These are phyloP conservation scores for Fusarium transvaalense DNA, from an alignment of 2,329 filamentous ascomycete species.

Conservation along the genomic window DNA sequence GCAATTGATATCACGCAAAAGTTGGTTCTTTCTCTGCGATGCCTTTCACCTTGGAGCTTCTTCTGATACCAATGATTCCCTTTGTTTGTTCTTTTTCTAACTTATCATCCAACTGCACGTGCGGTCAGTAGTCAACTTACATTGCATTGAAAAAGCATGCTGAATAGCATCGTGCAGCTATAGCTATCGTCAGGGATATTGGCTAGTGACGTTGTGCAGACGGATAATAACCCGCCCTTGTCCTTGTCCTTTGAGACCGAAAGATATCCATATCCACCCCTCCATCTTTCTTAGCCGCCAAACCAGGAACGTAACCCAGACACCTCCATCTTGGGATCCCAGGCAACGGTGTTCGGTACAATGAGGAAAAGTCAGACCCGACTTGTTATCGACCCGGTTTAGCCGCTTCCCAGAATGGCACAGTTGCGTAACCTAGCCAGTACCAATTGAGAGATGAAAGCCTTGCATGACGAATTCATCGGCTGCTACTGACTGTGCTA, in stretches of 20 bases:
- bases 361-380: conserved; percentile 31
- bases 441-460: conserved; percentile 25
- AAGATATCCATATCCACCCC: neutral
- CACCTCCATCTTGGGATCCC: conserved; percentile 30
- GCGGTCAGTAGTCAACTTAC: conserved; percentile 1
- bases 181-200: conserved; percentile 7
- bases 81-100: neutral
- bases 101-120: neutral
- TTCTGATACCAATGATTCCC: neutral
- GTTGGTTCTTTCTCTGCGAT: neutral
- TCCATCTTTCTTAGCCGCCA: conserved; percentile 23
- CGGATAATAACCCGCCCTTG: conserved; percentile 6
- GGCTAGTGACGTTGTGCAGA: conserved; percentile 22
- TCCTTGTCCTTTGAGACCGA: neutral
- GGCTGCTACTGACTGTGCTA: neutral
- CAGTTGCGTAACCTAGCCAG: conserved; percentile 8
- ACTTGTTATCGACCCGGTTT: conserved; percentile 30
- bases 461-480: conserved; percentile 35
- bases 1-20: neutral
- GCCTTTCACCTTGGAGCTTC: neutral
- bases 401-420: conserved; percentile 38
- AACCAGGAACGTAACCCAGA: conserved; percentile 33
- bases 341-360: conserved; percentile 21
- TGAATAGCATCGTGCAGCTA: conserved; percentile 11
- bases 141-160: conserved; percentile 10